These are phyloP conservation scores for Puccinia coronata DNA, from an alignment of 1,284 basidiomycete genomes.

Conservation along the genomic window DNA sequence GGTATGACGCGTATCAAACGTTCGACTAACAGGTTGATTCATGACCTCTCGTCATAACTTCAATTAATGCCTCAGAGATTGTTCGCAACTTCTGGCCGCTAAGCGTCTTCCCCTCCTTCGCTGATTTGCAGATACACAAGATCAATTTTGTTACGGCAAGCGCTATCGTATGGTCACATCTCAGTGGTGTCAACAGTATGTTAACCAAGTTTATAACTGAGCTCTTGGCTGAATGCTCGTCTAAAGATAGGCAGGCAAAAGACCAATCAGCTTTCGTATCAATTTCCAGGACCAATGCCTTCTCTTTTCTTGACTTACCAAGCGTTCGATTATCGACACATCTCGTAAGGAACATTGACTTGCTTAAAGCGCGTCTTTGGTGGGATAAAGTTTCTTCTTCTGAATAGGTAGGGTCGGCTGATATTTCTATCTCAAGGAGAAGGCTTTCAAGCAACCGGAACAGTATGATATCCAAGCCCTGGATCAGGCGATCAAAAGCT, in stretches of 20 bases:
- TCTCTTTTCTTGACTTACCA: neutral
- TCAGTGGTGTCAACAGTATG: slow-evolving; percentile 3
- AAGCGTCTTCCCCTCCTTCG: neutral
- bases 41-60: slow-evolving; percentile 3
- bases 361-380: slow-evolving; percentile 12
- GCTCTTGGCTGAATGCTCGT: neutral
- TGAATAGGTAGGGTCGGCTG: neutral
- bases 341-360: slow-evolving; percentile 9
- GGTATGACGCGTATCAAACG: neutral
- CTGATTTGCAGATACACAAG: slow-evolving; percentile 12
- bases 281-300: neutral
- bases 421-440: slow-evolving; percentile 12
- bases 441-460: slow-evolving; percentile 5
- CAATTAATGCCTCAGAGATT: slow-evolving; percentile 16
- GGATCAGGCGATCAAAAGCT: neutral
- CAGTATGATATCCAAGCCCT: slow-evolving; percentile 8
- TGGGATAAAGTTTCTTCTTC: neutral
- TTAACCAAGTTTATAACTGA: slow-evolving; percentile 15
- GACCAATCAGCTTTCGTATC: neutral
- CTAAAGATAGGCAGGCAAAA: neutral
- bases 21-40: neutral
- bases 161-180: slow-evolving; percentile 8
- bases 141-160: slow-evolving; percentile 1
- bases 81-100: neutral
- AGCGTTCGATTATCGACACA: neutral